A percentile compares a stretch with the other conserved stretches of the same genome.
Conservation (phyloP, 2,329 filamentous ascomycete genomes). For the Trichoderma koningii region DNA sequence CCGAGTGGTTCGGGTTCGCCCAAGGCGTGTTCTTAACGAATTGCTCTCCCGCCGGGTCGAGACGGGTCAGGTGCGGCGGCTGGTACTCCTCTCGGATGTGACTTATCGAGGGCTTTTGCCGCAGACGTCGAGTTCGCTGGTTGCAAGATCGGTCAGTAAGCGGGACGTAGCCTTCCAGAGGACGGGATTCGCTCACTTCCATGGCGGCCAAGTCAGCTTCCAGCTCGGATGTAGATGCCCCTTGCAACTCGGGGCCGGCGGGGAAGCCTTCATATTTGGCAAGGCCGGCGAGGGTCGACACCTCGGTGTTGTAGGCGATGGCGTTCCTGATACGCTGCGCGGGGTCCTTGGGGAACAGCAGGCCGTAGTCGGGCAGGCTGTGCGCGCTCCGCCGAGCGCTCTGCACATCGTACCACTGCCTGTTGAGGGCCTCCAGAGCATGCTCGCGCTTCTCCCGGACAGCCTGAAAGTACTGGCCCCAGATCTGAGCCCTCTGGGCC, state of each 20-base stretch:
- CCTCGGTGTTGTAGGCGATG: slow-evolving; percentile 90
- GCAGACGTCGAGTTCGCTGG: slow-evolving; percentile 41
- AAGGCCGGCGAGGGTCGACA: slow-evolving; percentile 84
- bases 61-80: slow-evolving; percentile 50
- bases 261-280: slow-evolving; percentile 97
- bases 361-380: slow-evolving; percentile 76
- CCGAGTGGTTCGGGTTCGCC: slow-evolving; percentile 85
- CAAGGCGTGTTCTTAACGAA: slow-evolving; percentile 89
- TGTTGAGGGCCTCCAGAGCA: slow-evolving; percentile 76
- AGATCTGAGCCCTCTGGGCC: slow-evolving; percentile 80
- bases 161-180: slow-evolving; percentile 1
- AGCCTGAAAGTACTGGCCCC: slow-evolving; percentile 87
- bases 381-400: slow-evolving; percentile 81
- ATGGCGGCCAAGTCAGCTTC: slow-evolving; percentile 89
- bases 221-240: slow-evolving; percentile 70
- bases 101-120: slow-evolving; percentile 43
- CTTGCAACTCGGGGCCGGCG: slow-evolving; percentile 80
- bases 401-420: slow-evolving; percentile 91
- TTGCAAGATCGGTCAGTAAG: slow-evolving; percentile 26
- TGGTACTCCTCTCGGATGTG: slow-evolving; percentile 52
- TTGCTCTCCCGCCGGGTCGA: slow-evolving; percentile 75
- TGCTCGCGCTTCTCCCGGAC: slow-evolving; percentile 80
- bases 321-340: slow-evolving; percentile 81
- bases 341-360: slow-evolving; percentile 76
- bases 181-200: slow-evolving; percentile 58